Base-by-base conservation (phyloP, 2,329 filamentous ascomycete species). In the Fusarium sambucinum region DNA sequence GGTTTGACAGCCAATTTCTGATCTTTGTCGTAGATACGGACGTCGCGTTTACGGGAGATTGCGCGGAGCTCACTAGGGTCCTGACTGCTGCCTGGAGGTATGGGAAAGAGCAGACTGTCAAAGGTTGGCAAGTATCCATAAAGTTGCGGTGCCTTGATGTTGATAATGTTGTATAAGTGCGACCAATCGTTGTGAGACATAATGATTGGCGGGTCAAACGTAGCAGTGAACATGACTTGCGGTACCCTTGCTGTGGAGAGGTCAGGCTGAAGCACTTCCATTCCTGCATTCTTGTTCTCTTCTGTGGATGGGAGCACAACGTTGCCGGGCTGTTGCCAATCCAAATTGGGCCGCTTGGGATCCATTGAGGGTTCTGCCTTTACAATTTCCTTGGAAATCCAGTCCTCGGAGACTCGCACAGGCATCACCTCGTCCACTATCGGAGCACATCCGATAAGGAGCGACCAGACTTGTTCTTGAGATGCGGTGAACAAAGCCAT, bases 291-390 rank as follows among this genome's bases (percentile, higher is more conserved):
- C 72, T 80, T 84, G 63, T 79, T 81, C 61, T 84, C 80, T 45
- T 83, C 77, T 17, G 79, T 80, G 14, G 78, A 74, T 5, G 80
- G 85, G 23, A 91, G 74, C 29, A 90, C 83, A 2, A 88, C 89
- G 50, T 87, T 86, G 5, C 88, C 85, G 1, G 92, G 92, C 59
- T 94, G 90, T 40, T 89, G 84, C 92, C 92, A 95, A 80, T 93
- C 88, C 35, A 90, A 76, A 33, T 88, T 79, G 70, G 63, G 78
- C 74, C 66, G 83, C 81, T 65, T 82, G 76, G 72, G 79, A 27
- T 75, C 69, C 6, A 76, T 82, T 11, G 78, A 82, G 40, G 80
- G 81, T 66, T 82, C 78, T 4, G 83, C 75, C 71, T 91, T 92
- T 73, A 87, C 83, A n/a, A 93, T 83, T 3, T 84, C 80, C 27